Base-by-base conservation (phyloP, 2,329 filamentous ascomycete genomes). In the Lojkania enalia region DNA sequence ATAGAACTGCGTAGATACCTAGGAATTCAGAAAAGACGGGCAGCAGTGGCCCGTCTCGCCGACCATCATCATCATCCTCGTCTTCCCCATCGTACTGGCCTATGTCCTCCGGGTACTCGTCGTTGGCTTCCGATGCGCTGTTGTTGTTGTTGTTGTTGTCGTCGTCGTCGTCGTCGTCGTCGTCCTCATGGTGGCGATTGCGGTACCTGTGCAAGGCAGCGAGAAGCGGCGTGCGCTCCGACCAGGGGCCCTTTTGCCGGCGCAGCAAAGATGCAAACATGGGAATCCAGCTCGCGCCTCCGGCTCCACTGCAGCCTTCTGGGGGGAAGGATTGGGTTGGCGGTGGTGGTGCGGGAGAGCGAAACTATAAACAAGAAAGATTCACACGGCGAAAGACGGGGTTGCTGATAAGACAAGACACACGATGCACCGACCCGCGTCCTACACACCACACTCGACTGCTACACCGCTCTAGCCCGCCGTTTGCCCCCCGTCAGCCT, bases 251-350 rank as follows among this genome's bases (percentile, higher is more conserved):
- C 52, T 61, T 61, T 35, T 56, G 63, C 27, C 59, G 55, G 45
- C 58, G 54, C 57, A 70, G 51, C 30, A 70, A 55, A 58, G 68
- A 70, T 47, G 63, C 58, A 54, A 71, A 70, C 68, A 71, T 71
- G 57, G 51, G 54, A 57, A 42, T 37, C 36, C 36, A 39, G 42
- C 53, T 46, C 44, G 39, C 37, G 33, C 50, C 50, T 55, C 49
- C 41, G 20, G 19, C 23, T 30, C 20, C 43, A 31, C 29, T 44
- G 35, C 42, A 36, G 41, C 40, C 38, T 40, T 48, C 48, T 31
- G 39, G 25, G 16, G 15, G 35, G 35, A 25, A 13, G 45, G 19
- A 33, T 20, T 41, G 23, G 23, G 39, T 35, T 39, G 21, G 35
- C 25, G 35, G 43, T 49, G 37, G 48, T 47, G 39, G 37, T 16